Percentiles rank a stretch among this genome's conserved stretches.
Conservation (phyloP, 2,329 filamentous ascomycete species). For the Penicillium sclerotiorum region DNA sequence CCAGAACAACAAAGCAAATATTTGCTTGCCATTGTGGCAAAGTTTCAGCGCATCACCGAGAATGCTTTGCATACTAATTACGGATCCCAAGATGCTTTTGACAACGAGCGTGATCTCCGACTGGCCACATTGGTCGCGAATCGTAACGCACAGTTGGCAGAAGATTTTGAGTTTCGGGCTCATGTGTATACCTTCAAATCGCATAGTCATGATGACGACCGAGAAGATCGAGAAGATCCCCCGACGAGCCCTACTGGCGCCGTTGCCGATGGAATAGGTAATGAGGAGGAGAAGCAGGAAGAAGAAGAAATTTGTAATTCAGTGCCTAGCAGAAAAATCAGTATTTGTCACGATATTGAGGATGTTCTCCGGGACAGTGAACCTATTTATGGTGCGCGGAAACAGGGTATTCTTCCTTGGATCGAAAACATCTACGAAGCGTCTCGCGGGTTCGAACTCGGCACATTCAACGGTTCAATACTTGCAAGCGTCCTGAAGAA, state of each 20-base stretch:
- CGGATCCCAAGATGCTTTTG: constrained; percentile 13
- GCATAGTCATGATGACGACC: constrained; percentile 18
- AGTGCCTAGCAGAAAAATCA: not conserved
- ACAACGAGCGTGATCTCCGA: constrained; percentile 26
- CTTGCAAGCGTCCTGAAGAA: constrained; percentile 50
- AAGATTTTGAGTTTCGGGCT: not conserved
- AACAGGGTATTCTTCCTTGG: constrained; percentile 46
- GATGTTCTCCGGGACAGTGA: constrained; percentile 21
- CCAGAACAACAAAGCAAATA: constrained; percentile 35
- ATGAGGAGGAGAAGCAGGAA: not conserved
- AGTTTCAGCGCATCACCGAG: constrained; percentile 42
- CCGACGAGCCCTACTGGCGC: not conserved
- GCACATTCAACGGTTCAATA: constrained; percentile 46
- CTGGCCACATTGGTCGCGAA: constrained; percentile 8
- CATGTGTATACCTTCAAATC: constrained; percentile 27
- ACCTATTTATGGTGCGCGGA: not conserved
- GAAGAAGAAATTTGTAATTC: not conserved
- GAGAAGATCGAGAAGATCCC: not conserved
- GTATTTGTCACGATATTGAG: constrained; percentile 11
- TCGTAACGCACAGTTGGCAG: constrained; percentile 6
- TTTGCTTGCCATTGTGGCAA: constrained; percentile 41
- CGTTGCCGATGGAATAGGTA: not conserved
- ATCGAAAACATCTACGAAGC: constrained; percentile 47
- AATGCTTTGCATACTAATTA: constrained; percentile 43
- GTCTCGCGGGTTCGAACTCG: constrained; percentile 59